Evolutionary conservation across 73 alveolate genomes (phyloP).

Genomic region (Tetrahymena elliotti): DNA sequence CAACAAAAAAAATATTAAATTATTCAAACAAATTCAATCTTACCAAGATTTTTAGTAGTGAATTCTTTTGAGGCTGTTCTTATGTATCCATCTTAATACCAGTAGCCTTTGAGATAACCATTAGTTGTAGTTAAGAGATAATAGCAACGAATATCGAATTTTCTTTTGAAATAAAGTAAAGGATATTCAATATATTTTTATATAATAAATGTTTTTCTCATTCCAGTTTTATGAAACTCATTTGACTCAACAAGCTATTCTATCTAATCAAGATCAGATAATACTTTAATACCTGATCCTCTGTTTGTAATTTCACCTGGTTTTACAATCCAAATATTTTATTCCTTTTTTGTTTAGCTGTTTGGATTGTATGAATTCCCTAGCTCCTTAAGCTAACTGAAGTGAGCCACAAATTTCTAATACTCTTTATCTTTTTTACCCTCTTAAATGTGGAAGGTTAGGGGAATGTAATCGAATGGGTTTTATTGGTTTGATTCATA

Average conservation of each 20-base stretch:
- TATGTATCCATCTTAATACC: constrained; percentile 70
- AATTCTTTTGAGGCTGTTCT: constrained; percentile 75
- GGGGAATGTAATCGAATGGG: constrained; percentile 54
- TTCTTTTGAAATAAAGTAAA: constrained; percentile 76
- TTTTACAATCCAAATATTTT: constrained; percentile 47
- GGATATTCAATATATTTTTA: constrained; percentile 94
- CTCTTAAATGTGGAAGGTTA: constrained; percentile 67
- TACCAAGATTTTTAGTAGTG: constrained; percentile 17
- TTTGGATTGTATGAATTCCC: neutral
- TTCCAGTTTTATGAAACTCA: constrained; percentile 14
- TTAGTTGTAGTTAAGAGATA: constrained; percentile 66
- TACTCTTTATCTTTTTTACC: constrained; percentile 61
- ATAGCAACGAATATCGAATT: constrained; percentile 91
- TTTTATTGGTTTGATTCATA: constrained; percentile 49
- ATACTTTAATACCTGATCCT: constrained; percentile 48
- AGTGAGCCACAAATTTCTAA: constrained; percentile 29
- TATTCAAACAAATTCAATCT: too few species aligned
- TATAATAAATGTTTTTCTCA: constrained; percentile 63
- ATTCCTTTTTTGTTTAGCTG: neutral
- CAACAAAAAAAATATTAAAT: too few species aligned
- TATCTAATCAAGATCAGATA: neutral
- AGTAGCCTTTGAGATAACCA: constrained; percentile 60
- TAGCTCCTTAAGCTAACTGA: constrained; percentile 2
- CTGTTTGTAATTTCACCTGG: constrained; percentile 60
- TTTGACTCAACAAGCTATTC: constrained; percentile 21